phyloP scores from a whole-genome alignment of 139 green algal genomes.

The Chlorella vulgaris region DNA sequence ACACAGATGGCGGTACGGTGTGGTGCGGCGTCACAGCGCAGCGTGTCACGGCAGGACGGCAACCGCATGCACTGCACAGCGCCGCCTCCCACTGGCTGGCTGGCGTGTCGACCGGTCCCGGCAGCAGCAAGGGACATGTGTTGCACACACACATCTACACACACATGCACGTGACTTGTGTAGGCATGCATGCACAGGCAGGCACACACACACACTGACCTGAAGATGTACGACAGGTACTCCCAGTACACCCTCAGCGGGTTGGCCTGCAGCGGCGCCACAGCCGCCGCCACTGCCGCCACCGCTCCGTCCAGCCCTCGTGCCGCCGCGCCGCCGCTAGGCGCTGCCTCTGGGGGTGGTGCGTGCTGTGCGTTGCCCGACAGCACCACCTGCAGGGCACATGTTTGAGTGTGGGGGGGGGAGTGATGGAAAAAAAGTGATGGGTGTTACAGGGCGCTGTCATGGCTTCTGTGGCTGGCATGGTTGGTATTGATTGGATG shows the following conservation, averaged over 20 bases:
- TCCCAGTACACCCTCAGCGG: slow-evolving; percentile 87
- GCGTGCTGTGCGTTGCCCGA: slow-evolving; percentile 42
- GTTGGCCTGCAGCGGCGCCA: slow-evolving; percentile 43
- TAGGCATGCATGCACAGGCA: not conserved
- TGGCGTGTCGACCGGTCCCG: too few relatives aligned
- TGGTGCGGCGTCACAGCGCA: not conserved
- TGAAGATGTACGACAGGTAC: slow-evolving; percentile 94
- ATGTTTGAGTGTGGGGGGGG: not conserved
- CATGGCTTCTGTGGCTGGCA: too few relatives aligned
- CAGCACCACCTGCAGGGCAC: slow-evolving; percentile 60
- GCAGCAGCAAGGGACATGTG: too few relatives aligned
- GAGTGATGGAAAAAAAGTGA: not conserved
- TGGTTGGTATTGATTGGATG: too few relatives aligned
- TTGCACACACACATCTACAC: too few relatives aligned
- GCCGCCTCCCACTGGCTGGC: too few relatives aligned
- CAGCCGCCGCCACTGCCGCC: not conserved
- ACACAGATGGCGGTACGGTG: not conserved
- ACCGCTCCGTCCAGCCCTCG: not conserved
- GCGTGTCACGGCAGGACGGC: too few relatives aligned
- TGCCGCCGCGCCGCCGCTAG: slow-evolving; percentile 18
- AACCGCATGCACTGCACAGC: too few relatives aligned
- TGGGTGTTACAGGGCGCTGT: too few relatives aligned
- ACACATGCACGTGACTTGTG: too few relatives aligned
- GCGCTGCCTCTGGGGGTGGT: not conserved
- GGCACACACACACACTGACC: not conserved